Evolutionary conservation across 306 rosid genomes (phyloP), one percentile per base, ranked within the genome.

Genomic region (Trichosanthes truncata): DNA sequence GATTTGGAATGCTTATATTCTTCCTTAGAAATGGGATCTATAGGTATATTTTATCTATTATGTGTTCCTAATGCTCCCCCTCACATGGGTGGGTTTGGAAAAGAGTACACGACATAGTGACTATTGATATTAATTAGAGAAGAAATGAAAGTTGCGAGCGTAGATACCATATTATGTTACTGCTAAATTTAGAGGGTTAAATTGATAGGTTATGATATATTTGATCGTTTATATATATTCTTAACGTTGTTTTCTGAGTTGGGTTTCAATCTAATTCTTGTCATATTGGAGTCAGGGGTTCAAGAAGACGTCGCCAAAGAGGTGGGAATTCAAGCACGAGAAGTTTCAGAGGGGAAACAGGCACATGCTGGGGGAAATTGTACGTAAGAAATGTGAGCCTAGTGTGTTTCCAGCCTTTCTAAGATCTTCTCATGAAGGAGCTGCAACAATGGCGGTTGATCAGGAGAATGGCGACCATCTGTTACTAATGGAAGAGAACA

Each of bases 271-370:
- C 78, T 48, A 36, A 7, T 71, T 21, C 8, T 18, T 52, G 76
- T 2, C 23, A 51, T 51, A 35, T 41, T 48, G 78, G 59, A 41
- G 49, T 21, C 82, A 93, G 98, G 97, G 98, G 56, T 93, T 93
- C 77, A 93, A 88, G 83, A 93, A 93, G 86, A 87, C 80, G 62
- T 91, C 98, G 63, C 82, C 95, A 0, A 90, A 90, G 78, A 83
- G 84, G 82, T 93, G 98, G 98, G 96, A 93, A 75, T 93, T 93
- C 87, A 87, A 90, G 90, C 98, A 93, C 53, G 93, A 93, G 82
- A 91, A 90, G 83, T 93, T 93, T 71, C 87, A 83, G 72, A 91
- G 84, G 52, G 96, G 97, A 1, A 68, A 88, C 56, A 87, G 63
- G 87, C 77, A 88, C 0, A 72, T 83, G 90, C 80, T 93, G 13